Evolutionary conservation across 805 yeast species (phyloP).

Genomic region (Candida silvatica): DNA sequence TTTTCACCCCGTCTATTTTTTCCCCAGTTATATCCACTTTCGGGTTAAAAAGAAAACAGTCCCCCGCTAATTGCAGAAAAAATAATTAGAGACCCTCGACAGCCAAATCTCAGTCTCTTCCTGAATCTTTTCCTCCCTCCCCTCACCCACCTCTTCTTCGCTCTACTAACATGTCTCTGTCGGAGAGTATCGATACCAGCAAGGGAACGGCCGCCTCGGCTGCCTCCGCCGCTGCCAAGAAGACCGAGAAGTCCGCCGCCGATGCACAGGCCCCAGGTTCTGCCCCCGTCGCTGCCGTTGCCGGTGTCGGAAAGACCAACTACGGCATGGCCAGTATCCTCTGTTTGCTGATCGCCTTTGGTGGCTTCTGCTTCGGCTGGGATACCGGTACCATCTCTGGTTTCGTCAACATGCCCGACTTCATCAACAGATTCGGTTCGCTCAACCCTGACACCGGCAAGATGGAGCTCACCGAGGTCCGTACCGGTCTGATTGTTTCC

Average conservation of each 20-base stretch:
- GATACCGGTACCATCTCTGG: constrained; percentile 76
- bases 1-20: too few relatives aligned
- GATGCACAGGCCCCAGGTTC: not conserved
- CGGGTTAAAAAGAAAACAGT: too few relatives aligned
- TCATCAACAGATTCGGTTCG: constrained; percentile 42
- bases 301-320: not conserved
- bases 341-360: constrained; percentile 46
- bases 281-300: too few relatives aligned
- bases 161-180: too few relatives aligned
- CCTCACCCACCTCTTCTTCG: too few relatives aligned
- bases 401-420: constrained; percentile 52
- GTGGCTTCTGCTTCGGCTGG: constrained; percentile 72
- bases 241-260: not conserved
- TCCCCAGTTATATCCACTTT: too few relatives aligned
- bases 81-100: too few relatives aligned
- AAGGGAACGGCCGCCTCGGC: too few relatives aligned
- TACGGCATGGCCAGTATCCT: not conserved
- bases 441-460: constrained; percentile 26
- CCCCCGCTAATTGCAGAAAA: too few relatives aligned
- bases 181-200: too few relatives aligned
- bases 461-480: constrained; percentile 36
- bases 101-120: too few relatives aligned
- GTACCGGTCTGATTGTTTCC: constrained; percentile 58
- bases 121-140: too few relatives aligned
- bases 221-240: not conserved